These are phyloP conservation scores for Amauroascus niger DNA, from an alignment of 2,329 filamentous ascomycete species.

Conservation along the genomic window DNA sequence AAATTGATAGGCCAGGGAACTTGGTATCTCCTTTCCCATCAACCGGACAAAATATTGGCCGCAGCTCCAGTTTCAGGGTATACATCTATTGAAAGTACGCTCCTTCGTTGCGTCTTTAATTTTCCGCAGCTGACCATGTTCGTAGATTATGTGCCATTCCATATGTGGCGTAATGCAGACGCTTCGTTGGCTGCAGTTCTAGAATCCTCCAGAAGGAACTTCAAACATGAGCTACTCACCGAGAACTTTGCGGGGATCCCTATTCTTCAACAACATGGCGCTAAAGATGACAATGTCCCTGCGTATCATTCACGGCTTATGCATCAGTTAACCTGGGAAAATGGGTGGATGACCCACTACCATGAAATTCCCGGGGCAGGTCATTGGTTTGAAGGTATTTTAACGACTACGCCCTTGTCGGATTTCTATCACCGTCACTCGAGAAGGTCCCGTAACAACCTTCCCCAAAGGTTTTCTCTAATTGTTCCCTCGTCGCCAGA, in stretches of 20 bases:
- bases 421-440: slow-evolving; percentile 39
- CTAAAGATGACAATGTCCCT: slow-evolving; percentile 50
- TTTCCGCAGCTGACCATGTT: background rate
- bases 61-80: slow-evolving; percentile 51
- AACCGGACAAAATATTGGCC: slow-evolving; percentile 48
- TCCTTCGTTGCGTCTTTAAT: background rate
- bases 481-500: slow-evolving; percentile 45
- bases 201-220: slow-evolving; percentile 42
- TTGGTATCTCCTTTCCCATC: slow-evolving; percentile 49
- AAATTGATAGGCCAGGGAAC: slow-evolving; percentile 42
- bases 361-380: slow-evolving; percentile 41
- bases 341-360: slow-evolving; percentile 38
- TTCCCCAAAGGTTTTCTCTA: slow-evolving; percentile 37
- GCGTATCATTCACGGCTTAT: slow-evolving; percentile 49
- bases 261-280: slow-evolving; percentile 49
- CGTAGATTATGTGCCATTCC: slow-evolving; percentile 48
- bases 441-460: background rate
- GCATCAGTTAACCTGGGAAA: slow-evolving; percentile 40
- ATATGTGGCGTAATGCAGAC: slow-evolving; percentile 47
- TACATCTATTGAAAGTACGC: slow-evolving; percentile 44
- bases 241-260: slow-evolving; percentile 45
- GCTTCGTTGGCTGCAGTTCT: slow-evolving; percentile 42
- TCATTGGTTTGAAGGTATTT: slow-evolving; percentile 48
- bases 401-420: slow-evolving; percentile 43
- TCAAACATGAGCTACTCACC: slow-evolving; percentile 47